These are phyloP conservation scores for Tolypocladium tropicale DNA, from an alignment of 2,329 filamentous ascomycete genomes.

Conservation along the genomic window DNA sequence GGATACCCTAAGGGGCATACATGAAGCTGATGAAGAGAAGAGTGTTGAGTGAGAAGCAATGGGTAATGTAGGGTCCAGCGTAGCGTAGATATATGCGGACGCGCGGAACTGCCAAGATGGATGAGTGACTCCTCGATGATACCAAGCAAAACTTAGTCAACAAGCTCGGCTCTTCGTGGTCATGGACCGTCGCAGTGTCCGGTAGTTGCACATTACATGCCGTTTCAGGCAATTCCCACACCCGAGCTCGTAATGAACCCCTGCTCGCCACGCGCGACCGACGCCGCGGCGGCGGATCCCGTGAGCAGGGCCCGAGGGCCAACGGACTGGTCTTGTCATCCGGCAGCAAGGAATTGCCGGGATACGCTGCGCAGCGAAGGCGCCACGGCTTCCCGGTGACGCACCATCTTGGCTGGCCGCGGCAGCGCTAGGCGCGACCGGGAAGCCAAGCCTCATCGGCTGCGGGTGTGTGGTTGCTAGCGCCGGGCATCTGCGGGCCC, in stretches of 20 bases:
- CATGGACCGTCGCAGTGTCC: neutral
- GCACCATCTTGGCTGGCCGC: neutral
- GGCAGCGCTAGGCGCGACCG: neutral
- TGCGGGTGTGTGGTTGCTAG: neutral
- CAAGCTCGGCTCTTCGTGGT: neutral
- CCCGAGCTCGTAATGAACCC: neutral
- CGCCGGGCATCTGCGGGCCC: too few relatives aligned
- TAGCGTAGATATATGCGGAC: neutral
- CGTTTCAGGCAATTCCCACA: neutral
- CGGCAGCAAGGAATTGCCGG: neutral
- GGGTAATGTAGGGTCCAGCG: neutral
- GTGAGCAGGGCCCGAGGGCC: neutral
- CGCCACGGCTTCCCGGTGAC: neutral
- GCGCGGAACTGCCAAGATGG: neutral
- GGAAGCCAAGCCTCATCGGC: neutral
- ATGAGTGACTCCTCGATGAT: neutral
- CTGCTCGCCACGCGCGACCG: neutral
- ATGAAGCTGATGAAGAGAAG: neutral
- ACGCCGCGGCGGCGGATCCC: neutral
- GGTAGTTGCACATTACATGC: neutral
- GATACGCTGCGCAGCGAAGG: neutral
- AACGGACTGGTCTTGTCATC: neutral
- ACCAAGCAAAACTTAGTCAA: neutral
- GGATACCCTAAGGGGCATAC: neutral
- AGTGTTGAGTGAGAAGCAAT: fast-evolving